Conservation (phyloP, 2,329 filamentous ascomycete genomes). For the Alternaria hordeiaustralica region DNA sequence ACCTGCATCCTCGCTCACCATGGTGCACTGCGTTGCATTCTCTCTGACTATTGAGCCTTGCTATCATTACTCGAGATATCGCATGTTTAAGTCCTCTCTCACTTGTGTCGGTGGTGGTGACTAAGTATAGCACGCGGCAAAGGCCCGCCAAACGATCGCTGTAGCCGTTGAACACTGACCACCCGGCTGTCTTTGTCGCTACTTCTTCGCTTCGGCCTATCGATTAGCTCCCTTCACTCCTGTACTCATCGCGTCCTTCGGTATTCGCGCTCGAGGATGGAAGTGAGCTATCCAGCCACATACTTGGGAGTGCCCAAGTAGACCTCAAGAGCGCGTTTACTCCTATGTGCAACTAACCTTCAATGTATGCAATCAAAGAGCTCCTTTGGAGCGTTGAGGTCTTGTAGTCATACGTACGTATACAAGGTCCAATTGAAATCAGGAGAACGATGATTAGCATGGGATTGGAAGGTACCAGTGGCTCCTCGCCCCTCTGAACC, state of each 20-base stretch:
- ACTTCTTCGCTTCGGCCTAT: conserved; percentile 9
- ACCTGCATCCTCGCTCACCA: neutral
- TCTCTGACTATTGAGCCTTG: neutral
- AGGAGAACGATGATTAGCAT: neutral
- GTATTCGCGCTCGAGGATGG: neutral
- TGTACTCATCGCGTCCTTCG: neutral
- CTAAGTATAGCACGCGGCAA: neutral
- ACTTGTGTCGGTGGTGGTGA: neutral
- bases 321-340: neutral
- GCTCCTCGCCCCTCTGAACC: neutral
- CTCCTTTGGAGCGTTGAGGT: neutral
- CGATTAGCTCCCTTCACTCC: neutral
- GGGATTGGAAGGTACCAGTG: neutral
- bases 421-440: neutral
- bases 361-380: neutral
- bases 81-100: neutral
- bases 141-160: conserved; percentile 6
- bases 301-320: neutral
- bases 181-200: conserved; percentile 12
- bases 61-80: neutral
- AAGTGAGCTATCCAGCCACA: neutral
- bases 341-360: neutral
- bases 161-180: conserved; percentile 17
- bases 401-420: neutral
- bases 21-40: neutral